Conservation (phyloP, 495 filamentous ascomycete species). For the Aspergillus sclerotiicarbonarius region DNA sequence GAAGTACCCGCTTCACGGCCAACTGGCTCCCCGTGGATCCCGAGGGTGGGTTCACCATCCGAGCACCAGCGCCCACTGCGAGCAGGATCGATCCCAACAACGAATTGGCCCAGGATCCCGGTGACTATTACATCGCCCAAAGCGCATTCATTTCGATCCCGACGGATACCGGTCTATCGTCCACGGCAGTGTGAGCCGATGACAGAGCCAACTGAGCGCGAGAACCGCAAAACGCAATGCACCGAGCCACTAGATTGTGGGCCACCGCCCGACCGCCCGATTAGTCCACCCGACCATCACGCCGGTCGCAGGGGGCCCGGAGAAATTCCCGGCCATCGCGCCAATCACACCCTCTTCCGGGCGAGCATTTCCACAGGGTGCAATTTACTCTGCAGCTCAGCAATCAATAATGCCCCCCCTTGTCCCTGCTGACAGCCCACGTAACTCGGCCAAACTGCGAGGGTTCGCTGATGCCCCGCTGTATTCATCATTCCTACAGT, state of each 20-base stretch:
- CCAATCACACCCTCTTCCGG: no score
- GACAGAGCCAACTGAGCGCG: not conserved
- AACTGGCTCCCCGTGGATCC: conserved; percentile 43
- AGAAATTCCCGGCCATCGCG: no score
- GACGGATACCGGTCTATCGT: not conserved
- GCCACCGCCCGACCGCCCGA: not conserved
- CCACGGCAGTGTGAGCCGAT: not conserved
- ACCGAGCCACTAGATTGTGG: not conserved
- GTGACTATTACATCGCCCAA: not conserved
- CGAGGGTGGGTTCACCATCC: conserved; percentile 36
- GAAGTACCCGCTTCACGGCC: conserved; percentile 30
- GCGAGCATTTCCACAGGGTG: no score
- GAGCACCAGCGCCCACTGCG: not conserved
- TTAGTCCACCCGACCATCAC: no score
- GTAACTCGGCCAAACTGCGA: no score
- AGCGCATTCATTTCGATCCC: conserved; percentile 11
- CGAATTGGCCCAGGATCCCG: not conserved
- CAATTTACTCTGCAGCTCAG: no score
- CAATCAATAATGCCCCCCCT: no score
- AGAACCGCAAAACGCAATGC: not conserved
- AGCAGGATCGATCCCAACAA: not conserved
- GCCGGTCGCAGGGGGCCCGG: no score
- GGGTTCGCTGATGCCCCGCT: no score
- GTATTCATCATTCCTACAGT: no score
- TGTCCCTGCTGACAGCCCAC: no score